Conservation (phyloP, 2,329 filamentous ascomycete genomes). For the Capronia americana region DNA sequence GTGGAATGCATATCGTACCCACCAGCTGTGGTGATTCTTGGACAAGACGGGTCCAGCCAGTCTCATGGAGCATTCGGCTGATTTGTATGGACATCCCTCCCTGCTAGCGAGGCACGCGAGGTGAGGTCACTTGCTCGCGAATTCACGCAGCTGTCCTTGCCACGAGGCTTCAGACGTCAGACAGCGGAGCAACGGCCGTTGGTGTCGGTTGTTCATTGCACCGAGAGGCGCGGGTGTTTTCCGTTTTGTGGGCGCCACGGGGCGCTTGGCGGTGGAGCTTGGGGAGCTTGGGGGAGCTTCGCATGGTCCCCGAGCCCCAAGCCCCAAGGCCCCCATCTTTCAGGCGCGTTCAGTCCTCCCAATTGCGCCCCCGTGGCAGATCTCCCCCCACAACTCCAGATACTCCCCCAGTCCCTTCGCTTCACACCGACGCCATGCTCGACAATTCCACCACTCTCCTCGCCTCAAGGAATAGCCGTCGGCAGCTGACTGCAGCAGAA, state of each 20-base stretch:
- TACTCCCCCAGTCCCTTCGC: not conserved
- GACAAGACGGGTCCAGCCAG: not conserved
- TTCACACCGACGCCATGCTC: not conserved
- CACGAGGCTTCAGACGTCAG: not conserved
- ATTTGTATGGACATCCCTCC: not conserved
- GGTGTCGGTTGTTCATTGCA: slow-evolving; percentile 14
- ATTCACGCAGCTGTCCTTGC: not conserved
- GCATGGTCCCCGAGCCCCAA: not conserved
- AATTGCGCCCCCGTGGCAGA: not conserved
- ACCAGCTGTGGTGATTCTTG: not conserved
- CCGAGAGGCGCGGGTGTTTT: slow-evolving; percentile 3
- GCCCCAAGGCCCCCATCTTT: not conserved
- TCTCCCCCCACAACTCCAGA: slow-evolving; percentile 8
- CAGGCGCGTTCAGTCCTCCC: not conserved
- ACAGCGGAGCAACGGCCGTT: not conserved
- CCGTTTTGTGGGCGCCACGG: not conserved
- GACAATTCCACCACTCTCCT: not conserved
- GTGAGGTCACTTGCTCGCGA: no score
- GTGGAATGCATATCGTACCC: slow-evolving; percentile 2
- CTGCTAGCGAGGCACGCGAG: not conserved
- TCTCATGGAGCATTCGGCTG: not conserved
- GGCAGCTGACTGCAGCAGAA: slow-evolving; percentile 1
- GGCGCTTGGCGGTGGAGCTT: slow-evolving; percentile 3
- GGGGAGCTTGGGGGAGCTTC: slow-evolving; percentile 3
- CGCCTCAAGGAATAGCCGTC: slow-evolving; percentile 2